Base-by-base conservation (phyloP, 257 asterid genomes). In the Galeopsis tetrahit region DNA sequence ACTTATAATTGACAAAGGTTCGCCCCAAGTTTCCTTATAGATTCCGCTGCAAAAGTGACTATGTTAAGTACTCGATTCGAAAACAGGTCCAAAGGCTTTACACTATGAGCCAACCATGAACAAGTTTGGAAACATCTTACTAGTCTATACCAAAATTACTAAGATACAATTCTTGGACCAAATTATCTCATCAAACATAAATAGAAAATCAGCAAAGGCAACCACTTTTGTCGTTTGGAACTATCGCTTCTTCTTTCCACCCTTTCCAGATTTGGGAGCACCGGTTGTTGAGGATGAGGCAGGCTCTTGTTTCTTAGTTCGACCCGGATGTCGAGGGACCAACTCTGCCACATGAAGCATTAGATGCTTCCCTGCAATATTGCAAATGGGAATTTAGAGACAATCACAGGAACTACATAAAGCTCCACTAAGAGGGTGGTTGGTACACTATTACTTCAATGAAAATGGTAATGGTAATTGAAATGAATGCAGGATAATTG, bases 241-340 rank as follows among this genome's bases (percentile, higher is more conserved):
- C 82, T 82, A 93, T 77, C 96, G 74, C 85, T 85, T 91, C 91
- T 91, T 94, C 77, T 63, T 90, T 66, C 97, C 96, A 56, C 97
- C 96, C 89, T 89, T 94, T 34, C 96, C 99, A 53, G 96, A 79
- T 66, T 91, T 91, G 1, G 99, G 83, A 64, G 86, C 69, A 49
- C 87, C 89, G 0, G 90, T 82, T 13, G 89, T 68, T 2, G 97
- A 80, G 63, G 95, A 74, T 2, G 96, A 63, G 13, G 93, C 87
- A 10, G 92, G 74, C 76, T 88, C 97, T 75, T 87, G 98, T 81
- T 94, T 92, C 86, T 86, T 94, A 17, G 84, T 89, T 78, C 99
- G 86, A 60, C 93, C 96, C 0, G 97, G 93, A 77, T 94, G 99
- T 69, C 89, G 85, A 2, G 95, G 98, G 17, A 94, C 99, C 83